phyloP scores from a whole-genome alignment of 257 asterid species.

The Parsonsia alboflavescens region DNA sequence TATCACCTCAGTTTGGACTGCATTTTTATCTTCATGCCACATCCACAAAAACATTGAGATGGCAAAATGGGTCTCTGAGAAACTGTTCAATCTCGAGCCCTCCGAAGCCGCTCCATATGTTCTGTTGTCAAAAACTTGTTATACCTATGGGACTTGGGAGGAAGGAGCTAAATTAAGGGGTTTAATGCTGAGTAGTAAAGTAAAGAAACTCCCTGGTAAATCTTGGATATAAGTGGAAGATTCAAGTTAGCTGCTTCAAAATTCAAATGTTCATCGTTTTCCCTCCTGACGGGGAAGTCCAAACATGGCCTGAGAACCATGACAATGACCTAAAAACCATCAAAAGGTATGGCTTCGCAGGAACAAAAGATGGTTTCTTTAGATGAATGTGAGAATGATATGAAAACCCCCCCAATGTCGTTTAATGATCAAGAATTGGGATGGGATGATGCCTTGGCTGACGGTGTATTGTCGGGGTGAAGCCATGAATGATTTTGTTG shows the following conservation, averaged over 20 bases:
- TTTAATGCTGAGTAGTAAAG: constrained; percentile 45
- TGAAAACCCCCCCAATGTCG: no score
- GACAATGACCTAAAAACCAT: no score
- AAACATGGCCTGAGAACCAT: no score
- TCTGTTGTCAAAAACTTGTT: constrained; percentile 50
- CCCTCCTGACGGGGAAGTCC: no score
- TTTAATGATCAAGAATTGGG: no score
- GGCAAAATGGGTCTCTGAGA: constrained; percentile 50
- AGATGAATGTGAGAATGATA: no score
- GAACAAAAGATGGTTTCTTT: no score
- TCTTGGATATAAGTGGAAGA: constrained; percentile 51
- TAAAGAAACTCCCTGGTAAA: constrained; percentile 48
- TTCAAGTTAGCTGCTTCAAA: neutral
- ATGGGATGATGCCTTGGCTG: no score
- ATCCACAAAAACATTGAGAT: constrained; percentile 60
- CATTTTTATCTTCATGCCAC: constrained; percentile 53
- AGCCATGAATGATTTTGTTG: no score
- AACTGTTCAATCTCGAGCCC: constrained; percentile 48
- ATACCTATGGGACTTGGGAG: constrained; percentile 48
- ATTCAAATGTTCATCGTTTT: neutral
- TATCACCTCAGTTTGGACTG: constrained; percentile 51
- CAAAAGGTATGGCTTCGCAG: no score
- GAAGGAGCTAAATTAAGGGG: constrained; percentile 52
- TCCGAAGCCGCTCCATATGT: constrained; percentile 40
- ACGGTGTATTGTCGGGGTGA: no score